Base-by-base conservation (phyloP, 2,329 filamentous ascomycete species). In the Monosporascus sp. region DNA sequence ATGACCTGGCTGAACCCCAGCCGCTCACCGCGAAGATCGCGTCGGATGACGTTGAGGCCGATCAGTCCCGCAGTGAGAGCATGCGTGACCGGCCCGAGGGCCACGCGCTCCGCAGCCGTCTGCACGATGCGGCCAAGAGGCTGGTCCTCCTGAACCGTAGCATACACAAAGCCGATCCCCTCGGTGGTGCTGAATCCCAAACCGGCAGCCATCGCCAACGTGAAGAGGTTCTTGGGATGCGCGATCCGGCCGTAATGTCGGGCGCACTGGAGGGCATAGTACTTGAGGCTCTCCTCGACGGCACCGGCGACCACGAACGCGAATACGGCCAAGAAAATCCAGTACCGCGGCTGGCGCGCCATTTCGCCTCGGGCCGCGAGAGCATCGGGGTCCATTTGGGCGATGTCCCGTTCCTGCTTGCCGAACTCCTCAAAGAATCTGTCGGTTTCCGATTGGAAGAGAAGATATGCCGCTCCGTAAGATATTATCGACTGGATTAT, bases 131-230 rank as follows among this genome's bases (percentile, higher is more conserved):
- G 37, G 6, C 27, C 37, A 45, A 17, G 26, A 1, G 26, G 27
- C 48, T 57, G 47, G 27, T 49, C 49, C 20, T 27, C 52, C 46
- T 26, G 24, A 22, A 35, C 44, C 11, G 56, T 50, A 5, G 53
- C 53, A 46, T 61, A 55, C 16, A 55, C 35, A 46, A 60, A 62
- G 2, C 52, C 56, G 31, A 61, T 55, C 43, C 58, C 58, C 43
- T 63, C 60, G 24, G 58, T 26, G 1, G 56, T 58, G 27, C 57
- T 60, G 43, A 61, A 62, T 2, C 58, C 60, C 35, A 63, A 26
- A 2, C 53, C 60, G 1, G 51, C 54, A 0, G 60, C 55, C 14
- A 55, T 53, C 1, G 52, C 54, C 19, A 58, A 22, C 16, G 46
- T 50, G 27, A 59, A 11, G 43, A 55, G 57, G 20, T 52, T 50